Percentiles rank a stretch among this genome's conserved stretches.
Evolutionary conservation across 2,329 filamentous ascomycete species (phyloP).

Genomic region (Conoideocrella luteorostrata): DNA sequence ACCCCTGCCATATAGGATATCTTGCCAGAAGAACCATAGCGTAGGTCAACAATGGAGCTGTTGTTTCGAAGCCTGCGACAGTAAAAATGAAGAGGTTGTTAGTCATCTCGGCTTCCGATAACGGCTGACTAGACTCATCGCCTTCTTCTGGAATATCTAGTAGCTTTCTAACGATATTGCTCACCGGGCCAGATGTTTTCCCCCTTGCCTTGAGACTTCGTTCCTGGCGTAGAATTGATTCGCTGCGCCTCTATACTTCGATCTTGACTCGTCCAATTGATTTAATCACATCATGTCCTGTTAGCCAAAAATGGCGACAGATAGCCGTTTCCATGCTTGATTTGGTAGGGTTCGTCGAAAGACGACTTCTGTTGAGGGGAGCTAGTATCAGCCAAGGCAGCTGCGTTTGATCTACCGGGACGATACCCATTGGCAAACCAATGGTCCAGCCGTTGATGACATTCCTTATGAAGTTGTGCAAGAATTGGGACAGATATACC

Average conservation of each 20-base stretch:
- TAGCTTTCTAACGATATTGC: constrained; percentile 1
- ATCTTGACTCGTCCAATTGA: neutral
- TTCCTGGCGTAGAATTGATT: neutral
- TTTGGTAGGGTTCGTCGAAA: neutral
- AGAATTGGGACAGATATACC: neutral
- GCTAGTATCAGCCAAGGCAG: constrained; percentile 1
- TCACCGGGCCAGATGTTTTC: neutral
- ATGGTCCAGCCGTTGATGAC: neutral
- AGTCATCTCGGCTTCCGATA: constrained; percentile 15
- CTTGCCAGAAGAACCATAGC: constrained; percentile 39
- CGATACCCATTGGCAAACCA: constrained; percentile 1
- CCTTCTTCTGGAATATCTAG: neutral
- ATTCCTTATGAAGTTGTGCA: neutral
- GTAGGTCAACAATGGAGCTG: constrained; percentile 43
- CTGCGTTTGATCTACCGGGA: neutral
- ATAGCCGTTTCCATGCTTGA: constrained; percentile 1
- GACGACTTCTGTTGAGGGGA: neutral
- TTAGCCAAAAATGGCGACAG: constrained; percentile 3
- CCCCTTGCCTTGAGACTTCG: neutral
- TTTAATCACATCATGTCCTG: neutral
- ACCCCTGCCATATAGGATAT: constrained; percentile 43
- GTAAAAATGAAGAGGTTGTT: constrained; percentile 41
- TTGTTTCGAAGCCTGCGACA: constrained; percentile 41
- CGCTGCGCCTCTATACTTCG: neutral
- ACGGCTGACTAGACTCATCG: neutral